Base-by-base conservation (phyloP, 2,329 filamentous ascomycete genomes). In the Zasmidium angulare region DNA sequence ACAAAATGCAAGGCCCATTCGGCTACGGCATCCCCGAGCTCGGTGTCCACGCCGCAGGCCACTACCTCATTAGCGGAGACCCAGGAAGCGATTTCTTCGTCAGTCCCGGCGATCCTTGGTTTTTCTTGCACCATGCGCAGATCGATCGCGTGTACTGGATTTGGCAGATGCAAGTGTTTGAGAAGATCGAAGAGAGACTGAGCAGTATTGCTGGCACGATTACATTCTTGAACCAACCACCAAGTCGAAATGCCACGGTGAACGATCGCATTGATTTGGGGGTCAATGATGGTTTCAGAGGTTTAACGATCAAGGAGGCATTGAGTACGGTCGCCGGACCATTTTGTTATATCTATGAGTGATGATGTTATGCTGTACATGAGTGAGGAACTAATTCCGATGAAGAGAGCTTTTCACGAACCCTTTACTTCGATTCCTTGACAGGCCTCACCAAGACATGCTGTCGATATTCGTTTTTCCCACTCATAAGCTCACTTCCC, bases 41-140 rank as follows among this genome's bases (percentile, higher is more conserved):
- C 12, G 60, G 63, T 3, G 62, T 60, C 1, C 80, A 82, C 62
- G 76, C 76, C 2, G 77, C 71, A 1, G 79, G 79, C 0, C 81
- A 83, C 64, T 74, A 75, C 19, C 76, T 76, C 6, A 78, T 78
- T 11, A 77, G 80, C 58, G 74, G 75, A 0, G 77, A 76, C 3
- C 72, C 75, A 14, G 62, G 62, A 7, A 58, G 59, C 9, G 80
- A 82, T 65, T 77, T 76, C 55, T 68, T 66, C 65, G 71, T 75
- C 1, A 78, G 75, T 2, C 78, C 80, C 0, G 75, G 72, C 7
- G 79, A 83, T 52, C 79, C 79, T 1, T 68, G 71, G 14, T 82
- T 82, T 70, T 83, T 74, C 66, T 71, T 80, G 20, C 81, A 82
- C 60, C 80, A 82, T 59, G 64, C 65, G 9, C 77, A 78, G 73